Evolutionary conservation across 192 early-diverging fungal species (phyloP).

Genomic region (Rhizophagus clarus): DNA sequence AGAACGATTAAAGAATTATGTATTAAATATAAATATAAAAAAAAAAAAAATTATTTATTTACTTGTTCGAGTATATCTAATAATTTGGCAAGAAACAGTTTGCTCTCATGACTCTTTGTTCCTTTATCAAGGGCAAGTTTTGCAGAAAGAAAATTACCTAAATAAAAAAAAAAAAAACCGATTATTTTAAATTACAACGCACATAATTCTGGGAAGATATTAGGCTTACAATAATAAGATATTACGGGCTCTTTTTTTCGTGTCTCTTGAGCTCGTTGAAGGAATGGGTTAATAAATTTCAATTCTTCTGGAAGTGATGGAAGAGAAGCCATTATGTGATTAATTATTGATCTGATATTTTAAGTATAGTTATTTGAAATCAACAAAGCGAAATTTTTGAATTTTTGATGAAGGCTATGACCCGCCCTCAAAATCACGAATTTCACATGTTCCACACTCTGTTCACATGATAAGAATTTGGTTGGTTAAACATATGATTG

Average conservation of each 20-base stretch:
- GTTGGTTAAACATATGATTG: too few species aligned
- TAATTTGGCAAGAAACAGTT: constrained; percentile 65
- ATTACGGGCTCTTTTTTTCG: constrained; percentile 80
- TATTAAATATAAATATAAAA: not conserved
- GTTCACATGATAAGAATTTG: too few species aligned
- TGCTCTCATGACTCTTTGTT: constrained; percentile 51
- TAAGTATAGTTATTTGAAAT: not conserved
- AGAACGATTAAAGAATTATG: too few species aligned
- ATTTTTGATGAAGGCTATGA: too few species aligned
- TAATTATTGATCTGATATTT: not conserved
- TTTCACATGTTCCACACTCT: too few species aligned
- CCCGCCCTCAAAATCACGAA: too few species aligned
- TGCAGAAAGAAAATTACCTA: constrained; percentile 84
- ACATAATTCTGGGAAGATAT: not conserved
- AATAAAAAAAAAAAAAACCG: too few species aligned
- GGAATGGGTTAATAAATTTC: constrained; percentile 69
- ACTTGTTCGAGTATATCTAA: constrained; percentile 85
- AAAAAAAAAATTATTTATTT: not conserved
- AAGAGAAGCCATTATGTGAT: not conserved
- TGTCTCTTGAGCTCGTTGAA: constrained; percentile 85
- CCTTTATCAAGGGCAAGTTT: constrained; percentile 71
- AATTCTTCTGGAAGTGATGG: constrained; percentile 60
- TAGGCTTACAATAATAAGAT: constrained; percentile 85
- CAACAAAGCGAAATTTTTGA: not conserved
- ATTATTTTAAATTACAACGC: not conserved